These are phyloP conservation scores for Cryphonectria parasitica DNA, from an alignment of 2,329 filamentous ascomycete genomes.

Conservation along the genomic window DNA sequence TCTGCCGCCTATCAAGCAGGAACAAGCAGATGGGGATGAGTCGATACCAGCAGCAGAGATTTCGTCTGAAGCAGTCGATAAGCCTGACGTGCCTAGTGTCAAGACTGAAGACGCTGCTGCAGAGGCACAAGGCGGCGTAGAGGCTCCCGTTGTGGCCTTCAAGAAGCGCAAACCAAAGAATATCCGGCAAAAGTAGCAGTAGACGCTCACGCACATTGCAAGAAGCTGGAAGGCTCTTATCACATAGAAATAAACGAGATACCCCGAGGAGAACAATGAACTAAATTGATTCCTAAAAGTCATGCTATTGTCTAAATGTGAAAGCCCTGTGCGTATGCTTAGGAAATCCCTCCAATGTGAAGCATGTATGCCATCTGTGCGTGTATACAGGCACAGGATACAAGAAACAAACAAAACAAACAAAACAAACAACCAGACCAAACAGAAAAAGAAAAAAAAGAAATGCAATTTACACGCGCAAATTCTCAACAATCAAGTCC, in stretches of 20 bases:
- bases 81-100: conserved; percentile 24
- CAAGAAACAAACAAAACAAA: not conserved
- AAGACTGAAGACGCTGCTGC: conserved; percentile 35
- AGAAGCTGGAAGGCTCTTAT: not conserved
- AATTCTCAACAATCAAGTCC: conserved; percentile 12
- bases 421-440: not conserved
- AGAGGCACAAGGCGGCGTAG: conserved; percentile 26
- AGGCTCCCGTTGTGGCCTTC: conserved; percentile 64
- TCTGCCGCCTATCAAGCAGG: conserved; percentile 45
- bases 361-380: not conserved
- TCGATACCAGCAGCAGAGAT: conserved; percentile 25
- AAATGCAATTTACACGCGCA: conserved; percentile 6
- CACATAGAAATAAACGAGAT: not conserved
- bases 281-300: not conserved
- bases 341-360: not conserved
- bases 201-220: no score
- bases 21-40: conserved; percentile 39
- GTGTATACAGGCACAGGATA: not conserved
- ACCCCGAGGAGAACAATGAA: not conserved
- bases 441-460: not conserved
- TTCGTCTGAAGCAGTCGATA: conserved; percentile 29
- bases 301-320: not conserved
- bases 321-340: not conserved
- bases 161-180: conserved; percentile 78
- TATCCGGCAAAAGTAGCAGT: conserved; percentile 58